A percentile compares a stretch with the other conserved stretches of the same genome.
phyloP scores from a whole-genome alignment of 305 asterid genomes.

The Withania somnifera region DNA sequence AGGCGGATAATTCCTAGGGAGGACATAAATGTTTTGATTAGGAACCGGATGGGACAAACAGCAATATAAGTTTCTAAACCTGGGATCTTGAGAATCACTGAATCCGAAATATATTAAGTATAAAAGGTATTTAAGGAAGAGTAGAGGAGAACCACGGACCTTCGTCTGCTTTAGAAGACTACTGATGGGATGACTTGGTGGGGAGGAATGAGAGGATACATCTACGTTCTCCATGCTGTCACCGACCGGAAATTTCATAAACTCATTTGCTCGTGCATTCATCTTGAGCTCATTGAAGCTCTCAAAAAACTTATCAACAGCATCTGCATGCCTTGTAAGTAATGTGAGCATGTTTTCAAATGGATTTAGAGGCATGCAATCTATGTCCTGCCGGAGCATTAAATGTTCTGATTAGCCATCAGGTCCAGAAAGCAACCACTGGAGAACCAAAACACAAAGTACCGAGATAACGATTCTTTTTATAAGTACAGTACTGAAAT shows the following conservation, averaged over 20 bases:
- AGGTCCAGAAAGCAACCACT: background rate
- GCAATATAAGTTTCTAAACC: background rate
- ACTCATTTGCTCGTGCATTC: constrained; percentile 46
- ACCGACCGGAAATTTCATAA: constrained; percentile 29
- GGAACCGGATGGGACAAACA: background rate
- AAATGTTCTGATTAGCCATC: background rate
- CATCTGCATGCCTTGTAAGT: constrained; percentile 40
- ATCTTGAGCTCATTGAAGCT: constrained; percentile 43
- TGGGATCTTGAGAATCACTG: background rate
- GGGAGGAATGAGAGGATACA: constrained; percentile 37
- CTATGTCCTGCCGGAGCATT: constrained; percentile 58
- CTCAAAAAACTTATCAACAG: constrained; percentile 46
- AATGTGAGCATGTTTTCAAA: constrained; percentile 60
- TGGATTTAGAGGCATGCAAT: constrained; percentile 88
- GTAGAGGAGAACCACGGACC: constrained; percentile 28
- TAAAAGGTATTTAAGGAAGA: background rate
- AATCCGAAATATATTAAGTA: background rate
- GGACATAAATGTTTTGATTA: background rate
- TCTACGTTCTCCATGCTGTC: constrained; percentile 40
- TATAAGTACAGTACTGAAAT: background rate
- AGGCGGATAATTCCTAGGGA: background rate
- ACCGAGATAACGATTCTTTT: background rate
- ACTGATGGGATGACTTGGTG: constrained; percentile 33
- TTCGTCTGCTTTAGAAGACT: constrained; percentile 47
- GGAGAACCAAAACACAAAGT: background rate